A percentile compares a stretch with the other conserved stretches of the same genome.
These are phyloP conservation scores for Kwoniella bestiolae DNA, from an alignment of 768 basidiomycete genomes.

Conservation along the genomic window DNA sequence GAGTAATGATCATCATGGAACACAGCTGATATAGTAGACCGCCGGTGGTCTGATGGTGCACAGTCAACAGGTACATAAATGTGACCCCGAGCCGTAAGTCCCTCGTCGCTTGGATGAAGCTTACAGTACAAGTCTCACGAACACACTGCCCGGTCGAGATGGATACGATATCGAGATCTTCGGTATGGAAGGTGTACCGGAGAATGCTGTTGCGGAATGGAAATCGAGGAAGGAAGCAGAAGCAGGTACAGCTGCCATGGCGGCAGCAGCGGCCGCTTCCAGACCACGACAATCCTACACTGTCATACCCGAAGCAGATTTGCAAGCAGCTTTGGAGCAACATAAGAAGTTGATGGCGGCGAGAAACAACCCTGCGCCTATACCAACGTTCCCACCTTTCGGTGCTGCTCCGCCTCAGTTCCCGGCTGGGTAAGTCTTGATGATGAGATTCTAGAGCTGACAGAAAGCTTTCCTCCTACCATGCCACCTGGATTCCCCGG, in stretches of 20 bases:
- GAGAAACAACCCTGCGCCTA: slow-evolving; percentile 52
- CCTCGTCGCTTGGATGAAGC: background rate
- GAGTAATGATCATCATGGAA: background rate
- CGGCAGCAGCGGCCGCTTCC: slow-evolving; percentile 63
- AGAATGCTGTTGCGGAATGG: slow-evolving; percentile 92
- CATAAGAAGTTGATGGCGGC: slow-evolving; percentile 90
- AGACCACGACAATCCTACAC: slow-evolving; percentile 72
- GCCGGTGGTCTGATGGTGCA: slow-evolving; percentile 98
- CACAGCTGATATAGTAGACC: slow-evolving; percentile 60
- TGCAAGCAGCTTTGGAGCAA: slow-evolving; percentile 80
- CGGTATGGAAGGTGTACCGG: slow-evolving; percentile 98
- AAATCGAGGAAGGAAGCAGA: slow-evolving; percentile 94
- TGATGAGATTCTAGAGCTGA: slow-evolving; percentile 36
- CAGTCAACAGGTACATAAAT: slow-evolving; percentile 97
- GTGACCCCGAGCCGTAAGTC: slow-evolving; percentile 87
- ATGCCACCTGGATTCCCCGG: slow-evolving; percentile 58
- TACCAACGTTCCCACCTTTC: slow-evolving; percentile 46
- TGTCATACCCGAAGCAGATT: slow-evolving; percentile 77
- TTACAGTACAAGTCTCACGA: slow-evolving; percentile 76
- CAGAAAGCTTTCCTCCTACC: slow-evolving; percentile 64
- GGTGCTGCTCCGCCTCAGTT: slow-evolving; percentile 58
- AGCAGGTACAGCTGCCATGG: slow-evolving; percentile 67
- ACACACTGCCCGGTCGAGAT: slow-evolving; percentile 92
- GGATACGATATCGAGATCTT: slow-evolving; percentile 99
- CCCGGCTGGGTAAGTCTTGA: slow-evolving; percentile 58